Percentiles rank a stretch among this genome's conserved stretches.
These are phyloP conservation scores for Carpinus viminea DNA, from an alignment of 306 rosid genomes.

Conservation along the genomic window DNA sequence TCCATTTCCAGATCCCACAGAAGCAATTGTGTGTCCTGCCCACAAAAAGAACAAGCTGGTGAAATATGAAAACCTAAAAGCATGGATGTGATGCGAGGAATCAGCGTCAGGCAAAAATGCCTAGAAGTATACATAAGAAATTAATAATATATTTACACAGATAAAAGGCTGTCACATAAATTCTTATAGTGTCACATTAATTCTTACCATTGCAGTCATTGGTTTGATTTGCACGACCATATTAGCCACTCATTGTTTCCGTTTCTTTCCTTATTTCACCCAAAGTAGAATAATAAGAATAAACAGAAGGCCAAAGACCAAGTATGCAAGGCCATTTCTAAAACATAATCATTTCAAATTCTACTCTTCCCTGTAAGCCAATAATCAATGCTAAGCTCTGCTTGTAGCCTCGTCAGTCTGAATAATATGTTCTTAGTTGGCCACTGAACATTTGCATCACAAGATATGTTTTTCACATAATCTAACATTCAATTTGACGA, in stretches of 20 bases:
- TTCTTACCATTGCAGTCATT: constrained; percentile 1
- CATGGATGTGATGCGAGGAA: not conserved
- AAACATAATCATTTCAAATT: not conserved
- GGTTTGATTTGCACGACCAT: constrained; percentile 1
- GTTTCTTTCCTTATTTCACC: not conserved
- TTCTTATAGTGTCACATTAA: not conserved
- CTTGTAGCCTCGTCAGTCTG: not conserved
- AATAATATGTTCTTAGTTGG: not conserved
- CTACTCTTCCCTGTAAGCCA: not conserved
- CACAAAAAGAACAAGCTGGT: not conserved
- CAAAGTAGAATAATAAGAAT: not conserved
- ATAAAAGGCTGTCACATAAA: constrained; percentile 7
- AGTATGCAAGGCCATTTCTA: not conserved
- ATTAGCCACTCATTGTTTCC: not conserved
- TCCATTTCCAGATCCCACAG: constrained; percentile 93
- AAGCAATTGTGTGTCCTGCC: constrained; percentile 93
- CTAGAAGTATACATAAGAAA: not conserved
- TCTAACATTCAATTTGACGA: no score
- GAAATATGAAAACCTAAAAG: constrained; percentile 17
- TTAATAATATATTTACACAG: constrained; percentile 2
- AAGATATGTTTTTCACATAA: not conserved
- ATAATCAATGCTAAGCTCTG: not conserved
- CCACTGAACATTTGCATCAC: not conserved
- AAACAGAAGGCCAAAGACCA: not conserved
- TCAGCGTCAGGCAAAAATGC: not conserved